Percentiles rank a stretch among this genome's conserved stretches.
These are phyloP conservation scores for Bretschneidera sinensis DNA, from an alignment of 345 rosid species.

Conservation along the genomic window DNA sequence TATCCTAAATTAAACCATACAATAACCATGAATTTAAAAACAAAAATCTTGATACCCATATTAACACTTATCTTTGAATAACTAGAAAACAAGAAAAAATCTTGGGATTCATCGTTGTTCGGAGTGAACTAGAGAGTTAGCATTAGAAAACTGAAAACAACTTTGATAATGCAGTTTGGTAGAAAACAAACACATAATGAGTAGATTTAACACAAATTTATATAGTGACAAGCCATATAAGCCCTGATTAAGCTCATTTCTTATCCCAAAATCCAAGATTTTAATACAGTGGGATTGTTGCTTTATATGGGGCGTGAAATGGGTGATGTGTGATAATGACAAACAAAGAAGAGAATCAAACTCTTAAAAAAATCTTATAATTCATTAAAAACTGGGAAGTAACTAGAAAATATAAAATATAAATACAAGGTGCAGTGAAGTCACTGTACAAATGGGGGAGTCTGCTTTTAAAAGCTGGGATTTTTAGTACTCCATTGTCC, in stretches of 20 bases:
- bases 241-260: slow-evolving; percentile 5
- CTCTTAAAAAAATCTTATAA: background rate
- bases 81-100: slow-evolving; percentile 28
- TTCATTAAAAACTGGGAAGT: too few species aligned
- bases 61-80: background rate
- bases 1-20: background rate
- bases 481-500: too few species aligned
- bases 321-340: background rate
- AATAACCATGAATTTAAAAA: too few species aligned
- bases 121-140: background rate
- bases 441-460: too few species aligned
- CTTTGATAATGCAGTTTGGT: slow-evolving; percentile 4
- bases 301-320: background rate
- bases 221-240: background rate
- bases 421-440: too few species aligned
- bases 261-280: slow-evolving; percentile 6
- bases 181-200: background rate
- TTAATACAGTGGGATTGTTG: background rate
- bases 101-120: slow-evolving; percentile 17
- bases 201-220: background rate
- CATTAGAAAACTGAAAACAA: background rate
- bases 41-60: background rate
- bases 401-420: too few species aligned
- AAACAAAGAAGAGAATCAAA: background rate
- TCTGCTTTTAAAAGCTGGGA: too few species aligned